phyloP scores from a whole-genome alignment of 192 early-diverging fungal genomes.

The Gryganskiella cystojenkinii region DNA sequence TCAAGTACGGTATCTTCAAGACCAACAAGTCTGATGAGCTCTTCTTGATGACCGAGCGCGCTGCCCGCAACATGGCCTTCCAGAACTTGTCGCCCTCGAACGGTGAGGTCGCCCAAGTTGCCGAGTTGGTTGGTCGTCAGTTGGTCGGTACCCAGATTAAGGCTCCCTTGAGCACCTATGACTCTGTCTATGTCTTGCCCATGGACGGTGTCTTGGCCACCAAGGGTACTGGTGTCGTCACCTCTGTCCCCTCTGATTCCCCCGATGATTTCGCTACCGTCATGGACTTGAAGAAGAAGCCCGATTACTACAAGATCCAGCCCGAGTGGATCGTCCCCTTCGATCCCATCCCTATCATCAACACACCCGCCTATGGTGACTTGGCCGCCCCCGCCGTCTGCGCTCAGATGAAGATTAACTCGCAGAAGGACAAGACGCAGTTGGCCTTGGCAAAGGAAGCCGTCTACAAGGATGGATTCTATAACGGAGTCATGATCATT shows the following conservation, averaged over 20 bases:
- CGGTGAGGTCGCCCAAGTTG: slow-evolving; percentile 77
- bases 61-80: slow-evolving; percentile 98
- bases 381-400: slow-evolving; percentile 87
- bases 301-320: slow-evolving; percentile 90
- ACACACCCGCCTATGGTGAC: slow-evolving; percentile 87
- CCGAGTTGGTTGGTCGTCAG: slow-evolving; percentile 77
- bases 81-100: slow-evolving; percentile 83
- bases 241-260: slow-evolving; percentile 98
- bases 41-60: slow-evolving; percentile 90
- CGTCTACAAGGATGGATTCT: slow-evolving; percentile 99
- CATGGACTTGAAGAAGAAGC: slow-evolving; percentile 94
- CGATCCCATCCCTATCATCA: slow-evolving; percentile 88
- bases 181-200: slow-evolving; percentile 91
- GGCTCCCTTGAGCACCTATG: slow-evolving; percentile 86
- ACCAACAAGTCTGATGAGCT: slow-evolving; percentile 79
- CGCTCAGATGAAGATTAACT: slow-evolving; percentile 93
- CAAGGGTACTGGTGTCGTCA: slow-evolving; percentile 99
- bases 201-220: slow-evolving; percentile 96
- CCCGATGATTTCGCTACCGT: slow-evolving; percentile 96
- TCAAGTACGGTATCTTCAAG: slow-evolving; percentile 92
- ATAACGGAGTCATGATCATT: slow-evolving; percentile 87
- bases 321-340: slow-evolving; percentile 88
- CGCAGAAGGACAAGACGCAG: slow-evolving; percentile 95
- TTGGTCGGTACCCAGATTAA: slow-evolving; percentile 91
- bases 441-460: slow-evolving; percentile 93